These are phyloP conservation scores for Epithele typhae DNA, from an alignment of 768 basidiomycete genomes.

Conservation along the genomic window DNA sequence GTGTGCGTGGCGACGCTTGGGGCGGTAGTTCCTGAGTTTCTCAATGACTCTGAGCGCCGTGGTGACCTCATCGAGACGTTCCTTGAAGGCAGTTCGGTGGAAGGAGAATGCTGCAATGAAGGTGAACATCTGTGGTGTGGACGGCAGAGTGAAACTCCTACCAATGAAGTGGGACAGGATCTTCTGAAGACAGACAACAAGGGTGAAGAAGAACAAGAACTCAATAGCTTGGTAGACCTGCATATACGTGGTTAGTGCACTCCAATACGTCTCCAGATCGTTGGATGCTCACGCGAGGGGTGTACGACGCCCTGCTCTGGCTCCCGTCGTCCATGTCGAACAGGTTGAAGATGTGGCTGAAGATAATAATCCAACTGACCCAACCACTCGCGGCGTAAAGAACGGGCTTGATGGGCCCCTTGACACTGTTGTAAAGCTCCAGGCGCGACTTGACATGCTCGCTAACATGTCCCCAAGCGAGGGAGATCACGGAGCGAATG, in stretches of 20 bases:
- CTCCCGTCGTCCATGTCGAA: slow-evolving; percentile 36
- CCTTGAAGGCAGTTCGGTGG: slow-evolving; percentile 72
- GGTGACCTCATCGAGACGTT: slow-evolving; percentile 58
- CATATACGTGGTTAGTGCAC: slow-evolving; percentile 1
- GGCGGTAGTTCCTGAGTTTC: slow-evolving; percentile 60
- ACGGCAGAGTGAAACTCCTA: slow-evolving; percentile 11
- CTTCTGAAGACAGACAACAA: slow-evolving; percentile 58
- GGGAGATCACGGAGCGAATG: slow-evolving; percentile 46
- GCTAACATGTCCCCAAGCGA: slow-evolving; percentile 73
- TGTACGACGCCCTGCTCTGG: slow-evolving; percentile 56
- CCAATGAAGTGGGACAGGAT: slow-evolving; percentile 68
- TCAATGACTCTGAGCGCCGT: slow-evolving; percentile 58
- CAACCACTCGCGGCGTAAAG: slow-evolving; percentile 69
- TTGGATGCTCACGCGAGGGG: slow-evolving; percentile 42
- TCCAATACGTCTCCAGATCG: too few relatives aligned
- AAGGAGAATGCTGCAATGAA: slow-evolving; percentile 55
- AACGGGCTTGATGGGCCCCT: slow-evolving; percentile 64
- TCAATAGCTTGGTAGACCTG: slow-evolving; percentile 61
- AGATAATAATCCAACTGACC: slow-evolving; percentile 75
- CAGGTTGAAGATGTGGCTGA: slow-evolving; percentile 58
- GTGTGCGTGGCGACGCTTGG: slow-evolving; percentile 35
- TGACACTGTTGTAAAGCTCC: slow-evolving; percentile 67
- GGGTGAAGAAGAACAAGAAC: slow-evolving; percentile 71
- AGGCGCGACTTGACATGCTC: slow-evolving; percentile 61
- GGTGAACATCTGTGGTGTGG: neutral